Evolutionary conservation across 2,329 filamentous ascomycete species (phyloP).

Genomic region (Colletotrichum sidae): DNA sequence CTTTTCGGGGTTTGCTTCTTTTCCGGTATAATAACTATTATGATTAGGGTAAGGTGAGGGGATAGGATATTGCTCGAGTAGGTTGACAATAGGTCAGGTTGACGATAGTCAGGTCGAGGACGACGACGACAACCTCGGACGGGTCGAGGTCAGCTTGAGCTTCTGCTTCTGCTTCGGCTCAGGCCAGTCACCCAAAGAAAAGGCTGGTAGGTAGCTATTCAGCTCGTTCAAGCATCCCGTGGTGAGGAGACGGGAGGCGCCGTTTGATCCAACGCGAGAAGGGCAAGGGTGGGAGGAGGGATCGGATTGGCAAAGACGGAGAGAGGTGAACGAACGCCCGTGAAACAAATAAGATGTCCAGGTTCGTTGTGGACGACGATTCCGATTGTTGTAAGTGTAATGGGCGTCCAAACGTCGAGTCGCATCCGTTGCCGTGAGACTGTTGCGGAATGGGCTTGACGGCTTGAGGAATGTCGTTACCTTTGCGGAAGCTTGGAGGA

Average conservation of each 20-base stretch:
- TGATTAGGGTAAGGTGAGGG: not conserved
- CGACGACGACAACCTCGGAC: too few species aligned
- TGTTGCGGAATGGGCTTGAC: slow-evolving; percentile 26
- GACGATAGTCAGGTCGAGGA: not conserved
- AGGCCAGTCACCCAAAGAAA: not conserved
- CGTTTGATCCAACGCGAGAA: slow-evolving; percentile 25
- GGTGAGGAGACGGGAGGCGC: slow-evolving; percentile 22
- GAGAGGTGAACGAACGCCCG: slow-evolving; percentile 7
- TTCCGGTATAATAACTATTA: not conserved
- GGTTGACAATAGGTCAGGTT: too few species aligned
- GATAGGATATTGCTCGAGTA: not conserved
- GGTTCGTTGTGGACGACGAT: slow-evolving; percentile 4
- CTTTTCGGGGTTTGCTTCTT: not conserved
- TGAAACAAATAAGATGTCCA: slow-evolving; percentile 10
- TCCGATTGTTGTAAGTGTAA: not conserved
- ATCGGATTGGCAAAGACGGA: slow-evolving; percentile 10
- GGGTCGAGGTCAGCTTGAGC: too few species aligned
- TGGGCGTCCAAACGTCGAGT: not conserved
- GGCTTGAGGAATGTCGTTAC: slow-evolving; percentile 30
- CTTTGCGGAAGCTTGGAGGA: slow-evolving; percentile 10
- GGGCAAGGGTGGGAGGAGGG: not conserved
- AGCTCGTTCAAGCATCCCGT: slow-evolving; percentile 25
- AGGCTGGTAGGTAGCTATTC: slow-evolving; percentile 14
- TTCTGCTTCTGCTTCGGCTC: too few species aligned
- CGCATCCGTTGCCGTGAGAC: slow-evolving; percentile 32